Base-by-base conservation (phyloP, 23 red algal species). In the Agarophyton chilense region DNA sequence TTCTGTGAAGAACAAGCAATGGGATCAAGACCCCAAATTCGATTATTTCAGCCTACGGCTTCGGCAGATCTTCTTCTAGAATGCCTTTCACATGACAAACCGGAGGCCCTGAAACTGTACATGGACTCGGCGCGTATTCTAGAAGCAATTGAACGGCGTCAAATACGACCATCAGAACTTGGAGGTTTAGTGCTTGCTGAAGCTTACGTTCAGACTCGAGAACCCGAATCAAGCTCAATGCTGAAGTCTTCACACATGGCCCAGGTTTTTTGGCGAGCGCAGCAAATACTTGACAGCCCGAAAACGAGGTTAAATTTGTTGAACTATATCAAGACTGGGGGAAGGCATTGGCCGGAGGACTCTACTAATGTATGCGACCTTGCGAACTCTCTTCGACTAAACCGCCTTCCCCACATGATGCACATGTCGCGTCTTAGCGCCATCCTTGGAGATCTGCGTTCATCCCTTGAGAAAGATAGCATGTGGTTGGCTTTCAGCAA, bases 11-110 rank as follows among this genome's bases (percentile, higher is more conserved):
- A 72, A 55, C 28, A 80, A 44, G 18, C 46, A 64, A 8, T 21
- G 28, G 14, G 36, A 31, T 45, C 52, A 7, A 45, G 32, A 52
- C 45, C 44, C 49, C 9, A 28, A 19, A 16, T 51, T 46, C 31
- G 76, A 72, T 35, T 71, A 74, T 36, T 47, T 56, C 72, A 74
- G 17, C 53, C 31, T n/a, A 45, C 35, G 10, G 26, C 67, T 42
- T 74, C 55, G 89, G 21, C 49, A 35, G 72, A 86, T 45, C 52
- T 89, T 36, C 55, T 95, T 50, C 61, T 74, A 24, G 83, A 95
- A 72, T 81, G 78, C 64, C 67, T 95, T 19, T 52, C 83, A 33
- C 46, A 81, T 81, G 92, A 95, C 74, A 95, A 95, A 38, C 71
- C 92, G 40, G 92, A 95, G 38, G 83, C 82, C 35, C 18, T 95